phyloP scores from a whole-genome alignment of 1,284 basidiomycete genomes.

The Mycena citricolor region DNA sequence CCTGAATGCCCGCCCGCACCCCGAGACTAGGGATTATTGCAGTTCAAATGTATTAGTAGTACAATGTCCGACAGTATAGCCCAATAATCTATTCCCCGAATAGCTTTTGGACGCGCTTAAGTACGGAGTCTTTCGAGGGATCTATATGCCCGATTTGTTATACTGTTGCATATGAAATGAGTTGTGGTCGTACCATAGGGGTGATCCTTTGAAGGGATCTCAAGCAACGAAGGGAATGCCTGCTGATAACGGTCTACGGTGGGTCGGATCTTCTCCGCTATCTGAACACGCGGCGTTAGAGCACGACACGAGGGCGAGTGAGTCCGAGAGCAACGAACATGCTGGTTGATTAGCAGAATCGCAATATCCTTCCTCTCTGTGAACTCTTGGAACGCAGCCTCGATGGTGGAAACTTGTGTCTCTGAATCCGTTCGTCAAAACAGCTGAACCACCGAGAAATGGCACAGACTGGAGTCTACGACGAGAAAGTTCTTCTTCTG shows the following conservation, averaged over 20 bases:
- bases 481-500: constrained; percentile 96
- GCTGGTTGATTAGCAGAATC: constrained; percentile 95
- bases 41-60: constrained; percentile 22
- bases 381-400: constrained; percentile 88
- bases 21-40: constrained; percentile 8
- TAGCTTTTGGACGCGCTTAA: constrained; percentile 97
- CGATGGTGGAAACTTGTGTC: constrained; percentile 86
- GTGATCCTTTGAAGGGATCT: constrained; percentile 96
- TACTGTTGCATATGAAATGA: constrained; percentile 4
- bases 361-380: constrained; percentile 92
- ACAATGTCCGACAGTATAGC: constrained; percentile 19
- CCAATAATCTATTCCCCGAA: constrained; percentile 66
- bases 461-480: constrained; percentile 79
- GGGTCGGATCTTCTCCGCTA: constrained; percentile 95
- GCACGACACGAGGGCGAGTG: constrained; percentile 8
- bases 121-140: constrained; percentile 93
- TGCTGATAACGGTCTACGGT: constrained; percentile 94
- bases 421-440: constrained; percentile 48
- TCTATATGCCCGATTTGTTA: constrained; percentile 50
- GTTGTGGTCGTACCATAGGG: constrained; percentile 68
- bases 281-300: constrained; percentile 43
- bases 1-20: constrained; percentile 29
- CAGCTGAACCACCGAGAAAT: background rate
- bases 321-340: constrained; percentile 53
- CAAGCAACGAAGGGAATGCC: constrained; percentile 94